Conservation (phyloP, 192 early-diverging fungal genomes). For the Podila horticola region DNA sequence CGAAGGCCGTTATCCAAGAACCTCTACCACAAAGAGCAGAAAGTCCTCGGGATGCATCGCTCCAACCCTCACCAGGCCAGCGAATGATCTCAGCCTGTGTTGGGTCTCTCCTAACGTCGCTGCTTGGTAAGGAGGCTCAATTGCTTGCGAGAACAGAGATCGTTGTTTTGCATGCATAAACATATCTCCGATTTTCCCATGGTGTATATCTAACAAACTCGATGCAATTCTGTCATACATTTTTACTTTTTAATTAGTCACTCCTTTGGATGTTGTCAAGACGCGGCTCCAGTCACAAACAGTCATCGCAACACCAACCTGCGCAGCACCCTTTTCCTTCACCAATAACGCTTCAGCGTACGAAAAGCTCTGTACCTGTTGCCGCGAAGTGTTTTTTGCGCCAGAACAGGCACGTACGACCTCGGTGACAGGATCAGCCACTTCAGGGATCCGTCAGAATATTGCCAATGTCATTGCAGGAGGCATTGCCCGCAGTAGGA, state of each 20-base stretch:
- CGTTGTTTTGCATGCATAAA: neutral
- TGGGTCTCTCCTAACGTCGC: conserved; percentile 85
- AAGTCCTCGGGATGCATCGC: neutral
- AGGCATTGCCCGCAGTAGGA: neutral
- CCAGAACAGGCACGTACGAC: conserved; percentile 1
- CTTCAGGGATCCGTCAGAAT: conserved; percentile 41
- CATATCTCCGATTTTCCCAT: conserved; percentile 35
- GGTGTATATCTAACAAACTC: conserved; percentile 43
- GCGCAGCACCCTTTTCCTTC: conserved; percentile 38
- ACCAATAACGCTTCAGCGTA: conserved; percentile 48
- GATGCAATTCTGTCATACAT: conserved; percentile 22
- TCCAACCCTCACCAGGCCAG: conserved; percentile 60
- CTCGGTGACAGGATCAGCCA: neutral
- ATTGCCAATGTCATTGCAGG: conserved; percentile 33
- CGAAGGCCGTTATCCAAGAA: too few relatives aligned
- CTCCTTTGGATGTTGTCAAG: conserved; percentile 91
- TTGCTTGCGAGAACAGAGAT: too few relatives aligned
- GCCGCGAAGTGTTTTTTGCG: conserved; percentile 55
- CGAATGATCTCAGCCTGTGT: conserved; percentile 84
- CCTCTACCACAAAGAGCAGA: too few relatives aligned
- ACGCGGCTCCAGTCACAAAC: conserved; percentile 80
- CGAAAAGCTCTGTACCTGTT: conserved; percentile 52
- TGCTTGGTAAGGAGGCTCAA: conserved; percentile 83
- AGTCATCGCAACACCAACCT: conserved; percentile 36
- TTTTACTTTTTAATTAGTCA: conserved; percentile 59